Base-by-base conservation (phyloP, 257 asterid genomes). In the Plantago ovata region DNA sequence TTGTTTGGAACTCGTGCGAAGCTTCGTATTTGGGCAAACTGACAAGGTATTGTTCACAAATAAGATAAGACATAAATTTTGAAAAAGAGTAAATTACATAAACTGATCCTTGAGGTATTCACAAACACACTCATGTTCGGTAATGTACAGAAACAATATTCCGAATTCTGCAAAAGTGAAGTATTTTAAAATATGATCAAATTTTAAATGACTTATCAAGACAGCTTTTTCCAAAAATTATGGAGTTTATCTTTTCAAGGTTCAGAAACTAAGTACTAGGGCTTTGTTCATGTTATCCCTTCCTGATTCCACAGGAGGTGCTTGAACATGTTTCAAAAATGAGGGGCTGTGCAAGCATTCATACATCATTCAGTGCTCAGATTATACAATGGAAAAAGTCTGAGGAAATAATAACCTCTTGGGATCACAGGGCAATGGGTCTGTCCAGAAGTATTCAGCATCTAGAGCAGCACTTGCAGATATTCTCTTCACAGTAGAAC, bases 1-100 rank as follows among this genome's bases (percentile, higher is more conserved):
- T 87, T 24, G 95, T 87, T 65, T 87, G 95, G 77, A 84, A 87
- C 74, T 87, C 95, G n/a, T 87, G 95, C 13, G 95, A 87, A 55
- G 95, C 38, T 68, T 87, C 95, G 15, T 87, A 87, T 69, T 75
- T 84, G 21, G 95, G 95, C 81, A 87, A 73, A 69, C 95, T 87
- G 82, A 61, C 21, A 12, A 44, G 42, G 61, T 11, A 61, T 20
- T 48, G 24, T 57, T 56, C 10, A 48, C 60, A 56, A 6, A 42
- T 53, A 38, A 64, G 45, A 46, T 16, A 28, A 64, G 38, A 21
- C 3, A 63, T 28, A 28, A 2, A 28, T 28, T 28, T 3, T 3
- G 7, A 28, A 28, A 3, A 1, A 28, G 7, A 28, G 36, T 28
- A 24, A 24, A 24, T 24, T 4, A 28, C 4, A 28, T 8, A 28